Conservation (phyloP, 1,284 basidiomycete species). For the Schizophyllum amplum region DNA sequence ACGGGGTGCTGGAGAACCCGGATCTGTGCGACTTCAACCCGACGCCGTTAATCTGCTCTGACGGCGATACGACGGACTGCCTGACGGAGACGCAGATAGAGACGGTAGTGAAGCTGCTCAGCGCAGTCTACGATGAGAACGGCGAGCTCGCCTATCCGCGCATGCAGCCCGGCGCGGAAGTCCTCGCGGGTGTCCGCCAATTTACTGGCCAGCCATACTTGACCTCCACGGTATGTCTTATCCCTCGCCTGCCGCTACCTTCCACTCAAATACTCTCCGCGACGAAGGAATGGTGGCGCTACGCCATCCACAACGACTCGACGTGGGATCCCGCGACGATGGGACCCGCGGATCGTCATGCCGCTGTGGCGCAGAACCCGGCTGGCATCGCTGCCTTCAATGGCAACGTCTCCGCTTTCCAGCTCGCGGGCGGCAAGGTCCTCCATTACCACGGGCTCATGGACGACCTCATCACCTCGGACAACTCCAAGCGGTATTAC, state of each 20-base stretch:
- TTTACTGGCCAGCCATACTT: neutral
- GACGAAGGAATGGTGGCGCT: conserved; percentile 10
- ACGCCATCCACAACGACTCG: conserved; percentile 7
- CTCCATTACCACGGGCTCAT: conserved; percentile 18
- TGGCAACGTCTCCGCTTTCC: too few relatives aligned
- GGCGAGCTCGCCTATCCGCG: conserved; percentile 23
- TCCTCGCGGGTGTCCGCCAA: neutral
- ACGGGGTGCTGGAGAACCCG: conserved; percentile 27
- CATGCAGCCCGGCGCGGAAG: conserved; percentile 12
- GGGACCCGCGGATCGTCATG: neutral
- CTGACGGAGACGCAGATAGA: conserved; percentile 24
- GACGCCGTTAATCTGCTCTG: conserved; percentile 20
- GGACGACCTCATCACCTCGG: conserved; percentile 27
- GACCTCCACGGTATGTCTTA: neutral
- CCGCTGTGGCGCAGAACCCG: conserved; percentile 8
- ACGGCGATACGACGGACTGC: conserved; percentile 19
- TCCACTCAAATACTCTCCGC: too few relatives aligned
- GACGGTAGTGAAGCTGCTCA: conserved; percentile 23
- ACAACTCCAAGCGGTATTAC: conserved; percentile 26
- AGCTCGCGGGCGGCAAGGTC: conserved; percentile 18
- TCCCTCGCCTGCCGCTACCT: conserved; percentile 1
- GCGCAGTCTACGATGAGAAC: conserved; percentile 21
- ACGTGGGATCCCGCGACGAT: conserved; percentile 5
- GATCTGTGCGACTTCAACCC: conserved; percentile 25
- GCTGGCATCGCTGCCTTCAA: conserved; percentile 16